phyloP scores from a whole-genome alignment of 768 basidiomycete species.

The Calvatia gigantea region DNA sequence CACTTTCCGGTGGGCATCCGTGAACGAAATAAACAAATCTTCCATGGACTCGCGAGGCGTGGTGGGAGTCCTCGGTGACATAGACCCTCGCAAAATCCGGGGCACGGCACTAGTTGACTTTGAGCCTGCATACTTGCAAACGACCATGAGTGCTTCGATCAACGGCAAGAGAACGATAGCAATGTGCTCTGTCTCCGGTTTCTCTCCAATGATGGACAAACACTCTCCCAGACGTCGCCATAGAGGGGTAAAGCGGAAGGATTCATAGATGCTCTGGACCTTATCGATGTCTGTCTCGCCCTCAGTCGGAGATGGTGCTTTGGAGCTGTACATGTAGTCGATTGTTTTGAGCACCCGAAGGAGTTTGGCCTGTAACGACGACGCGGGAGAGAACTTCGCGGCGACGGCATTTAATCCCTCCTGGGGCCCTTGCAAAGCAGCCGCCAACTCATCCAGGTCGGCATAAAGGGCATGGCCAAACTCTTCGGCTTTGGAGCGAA shows the following conservation, averaged over 20 bases:
- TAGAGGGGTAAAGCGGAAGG: constrained; percentile 84
- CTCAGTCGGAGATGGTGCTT: constrained; percentile 29
- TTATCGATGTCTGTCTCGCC: constrained; percentile 63
- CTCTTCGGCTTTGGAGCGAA: constrained; percentile 82
- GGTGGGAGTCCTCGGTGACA: constrained; percentile 66
- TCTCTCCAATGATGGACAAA: constrained; percentile 76
- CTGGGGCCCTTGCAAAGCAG: constrained; percentile 53
- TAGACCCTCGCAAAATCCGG: constrained; percentile 57
- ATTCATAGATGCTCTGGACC: constrained; percentile 85
- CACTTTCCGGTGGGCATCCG: constrained; percentile 88
- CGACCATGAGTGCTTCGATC: constrained; percentile 97
- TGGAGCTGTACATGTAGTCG: constrained; percentile 90
- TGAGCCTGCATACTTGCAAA: constrained; percentile 90
- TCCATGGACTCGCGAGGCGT: constrained; percentile 78
- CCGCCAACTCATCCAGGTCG: constrained; percentile 76
- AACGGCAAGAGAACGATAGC: constrained; percentile 91
- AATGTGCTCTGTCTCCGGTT: constrained; percentile 78
- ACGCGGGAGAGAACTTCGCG: constrained; percentile 89
- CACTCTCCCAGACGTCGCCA: constrained; percentile 93
- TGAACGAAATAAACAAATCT: constrained; percentile 90
- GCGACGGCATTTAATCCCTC: constrained; percentile 68
- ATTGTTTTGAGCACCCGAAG: constrained; percentile 94
- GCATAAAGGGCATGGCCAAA: constrained; percentile 71
- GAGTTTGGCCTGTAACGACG: constrained; percentile 95
- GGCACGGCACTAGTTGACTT: constrained; percentile 45